Base-by-base conservation (phyloP, 495 filamentous ascomycete genomes). In the Penicillium subrubescens region DNA sequence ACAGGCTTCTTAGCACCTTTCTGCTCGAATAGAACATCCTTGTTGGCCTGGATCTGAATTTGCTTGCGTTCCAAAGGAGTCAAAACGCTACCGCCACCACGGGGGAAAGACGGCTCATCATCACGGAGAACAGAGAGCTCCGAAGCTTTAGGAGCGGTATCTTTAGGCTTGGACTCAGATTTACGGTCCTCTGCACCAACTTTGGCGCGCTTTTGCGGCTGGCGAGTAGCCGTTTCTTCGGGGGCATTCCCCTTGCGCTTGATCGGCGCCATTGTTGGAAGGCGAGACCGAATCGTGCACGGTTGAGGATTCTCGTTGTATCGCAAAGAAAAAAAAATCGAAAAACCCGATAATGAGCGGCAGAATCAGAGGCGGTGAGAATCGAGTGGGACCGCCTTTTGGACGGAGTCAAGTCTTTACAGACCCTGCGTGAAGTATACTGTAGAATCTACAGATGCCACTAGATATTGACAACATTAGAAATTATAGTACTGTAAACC, bases 41-140 rank as follows among this genome's bases (percentile, higher is more conserved):
- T 87, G 66, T 88, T 93, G 33, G 95, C 95, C 76, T 98, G 90
- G 63, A 95, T 91, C 69, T 95, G 90, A 68, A 99, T 97, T 76
- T 98, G 92, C 79, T 97, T 97, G 67, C 95, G 88, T 74, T 99
- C 95, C 57, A 99, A 83, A 27, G 95, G 93, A 8, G 95, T 97
- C 76, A 99, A 80, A 51, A 96, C 83, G 73, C 92, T 95, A 15
- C 85, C 95, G 60, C 95, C 96, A 59, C 95, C 95, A 81, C 95
- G 87, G 72, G 96, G 95, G 73, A 99, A 99, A 31, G 93, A 78
- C 5, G 87, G 86, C 68, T 97, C 95, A 56, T 97, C 94, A 63
- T 92, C 88, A 68, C 87, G 88, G 55, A 89, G 68, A 15, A 86
- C 69, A 29, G 84, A 83, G 53, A 82, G 71, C 63, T 79, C 78